These are phyloP conservation scores for Haplosporangium sp. DNA, from an alignment of 371 early-diverging fungal species.

Conservation along the genomic window DNA sequence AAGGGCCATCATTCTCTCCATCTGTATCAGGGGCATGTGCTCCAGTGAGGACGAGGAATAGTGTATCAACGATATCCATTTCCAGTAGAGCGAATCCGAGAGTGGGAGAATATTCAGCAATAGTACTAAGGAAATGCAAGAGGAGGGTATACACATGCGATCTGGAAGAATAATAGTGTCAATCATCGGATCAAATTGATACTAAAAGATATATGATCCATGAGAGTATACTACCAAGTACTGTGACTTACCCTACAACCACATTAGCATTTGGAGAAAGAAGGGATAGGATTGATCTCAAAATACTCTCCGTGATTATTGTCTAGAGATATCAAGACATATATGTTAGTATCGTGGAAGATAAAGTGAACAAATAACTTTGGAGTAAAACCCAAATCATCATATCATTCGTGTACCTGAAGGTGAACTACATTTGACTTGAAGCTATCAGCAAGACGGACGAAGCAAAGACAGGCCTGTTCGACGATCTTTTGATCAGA, in stretches of 20 bases:
- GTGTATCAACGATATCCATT: constrained; percentile 63
- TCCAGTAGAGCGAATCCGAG: constrained; percentile 69
- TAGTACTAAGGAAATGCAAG: constrained; percentile 69
- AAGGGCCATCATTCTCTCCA: constrained; percentile 21
- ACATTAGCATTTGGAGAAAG: constrained; percentile 41
- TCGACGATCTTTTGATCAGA: constrained; percentile 83
- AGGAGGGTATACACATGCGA: constrained; percentile 70
- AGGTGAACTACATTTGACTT: constrained; percentile 65
- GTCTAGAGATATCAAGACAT: constrained; percentile 13
- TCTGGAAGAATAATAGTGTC: constrained; percentile 37
- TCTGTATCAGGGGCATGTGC: constrained; percentile 33
- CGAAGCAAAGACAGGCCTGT: constrained; percentile 74
- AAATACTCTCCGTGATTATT: constrained; percentile 60
- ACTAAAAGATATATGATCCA: neutral
- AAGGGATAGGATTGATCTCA: constrained; percentile 33
- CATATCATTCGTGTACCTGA: constrained; percentile 49
- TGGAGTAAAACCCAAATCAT: too few relatives aligned
- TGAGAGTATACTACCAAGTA: neutral
- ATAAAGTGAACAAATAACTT: neutral
- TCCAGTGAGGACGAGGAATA: constrained; percentile 73
- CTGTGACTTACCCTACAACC: constrained; percentile 32
- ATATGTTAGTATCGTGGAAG: neutral
- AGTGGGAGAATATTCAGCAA: constrained; percentile 71
- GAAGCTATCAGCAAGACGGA: constrained; percentile 72
- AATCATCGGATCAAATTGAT: neutral